phyloP scores from a whole-genome alignment of 2,329 filamentous ascomycete genomes.

The Paecilomyces sp. region DNA sequence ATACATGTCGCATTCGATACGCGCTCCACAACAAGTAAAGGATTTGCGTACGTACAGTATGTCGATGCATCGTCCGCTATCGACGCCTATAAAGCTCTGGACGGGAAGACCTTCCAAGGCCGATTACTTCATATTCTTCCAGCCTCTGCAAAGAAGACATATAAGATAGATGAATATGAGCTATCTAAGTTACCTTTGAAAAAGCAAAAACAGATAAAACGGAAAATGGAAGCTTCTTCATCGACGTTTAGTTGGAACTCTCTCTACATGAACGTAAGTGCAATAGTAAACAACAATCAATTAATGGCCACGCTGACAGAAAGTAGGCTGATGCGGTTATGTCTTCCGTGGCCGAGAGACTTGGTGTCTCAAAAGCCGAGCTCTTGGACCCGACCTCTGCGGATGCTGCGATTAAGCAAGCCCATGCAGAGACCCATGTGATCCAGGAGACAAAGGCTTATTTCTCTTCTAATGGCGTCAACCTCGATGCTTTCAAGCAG shows the following conservation, averaged over 20 bases:
- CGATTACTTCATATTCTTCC: slow-evolving; percentile 86
- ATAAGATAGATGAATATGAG: slow-evolving; percentile 77
- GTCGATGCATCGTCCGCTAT: slow-evolving; percentile 64
- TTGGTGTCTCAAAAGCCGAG: slow-evolving; percentile 86
- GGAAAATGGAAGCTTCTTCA: slow-evolving; percentile 70
- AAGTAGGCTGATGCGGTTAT: slow-evolving; percentile 71
- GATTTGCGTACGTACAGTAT: slow-evolving; percentile 83
- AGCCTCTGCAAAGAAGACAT: slow-evolving; percentile 72
- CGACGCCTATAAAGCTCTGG: slow-evolving; percentile 69
- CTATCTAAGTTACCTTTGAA: slow-evolving; percentile 89
- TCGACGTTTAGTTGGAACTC: slow-evolving; percentile 95
- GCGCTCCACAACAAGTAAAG: slow-evolving; percentile 67
- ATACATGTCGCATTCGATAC: slow-evolving; percentile 76
- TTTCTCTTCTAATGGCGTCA: slow-evolving; percentile 79
- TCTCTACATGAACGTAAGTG: slow-evolving; percentile 85
- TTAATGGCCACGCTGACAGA: not conserved
- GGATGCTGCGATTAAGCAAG: slow-evolving; percentile 92
- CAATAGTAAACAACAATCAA: not conserved
- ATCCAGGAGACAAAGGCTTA: slow-evolving; percentile 96
- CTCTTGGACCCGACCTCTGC: slow-evolving; percentile 91
- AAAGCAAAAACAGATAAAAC: slow-evolving; percentile 85
- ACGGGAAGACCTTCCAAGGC: slow-evolving; percentile 85
- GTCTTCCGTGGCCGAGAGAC: slow-evolving; percentile 73
- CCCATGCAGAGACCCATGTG: slow-evolving; percentile 88
- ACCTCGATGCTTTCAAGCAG: slow-evolving; percentile 84